Evolutionary conservation across 495 filamentous ascomycete species (phyloP).

Genomic region (Thermothielavioides terrestris): DNA sequence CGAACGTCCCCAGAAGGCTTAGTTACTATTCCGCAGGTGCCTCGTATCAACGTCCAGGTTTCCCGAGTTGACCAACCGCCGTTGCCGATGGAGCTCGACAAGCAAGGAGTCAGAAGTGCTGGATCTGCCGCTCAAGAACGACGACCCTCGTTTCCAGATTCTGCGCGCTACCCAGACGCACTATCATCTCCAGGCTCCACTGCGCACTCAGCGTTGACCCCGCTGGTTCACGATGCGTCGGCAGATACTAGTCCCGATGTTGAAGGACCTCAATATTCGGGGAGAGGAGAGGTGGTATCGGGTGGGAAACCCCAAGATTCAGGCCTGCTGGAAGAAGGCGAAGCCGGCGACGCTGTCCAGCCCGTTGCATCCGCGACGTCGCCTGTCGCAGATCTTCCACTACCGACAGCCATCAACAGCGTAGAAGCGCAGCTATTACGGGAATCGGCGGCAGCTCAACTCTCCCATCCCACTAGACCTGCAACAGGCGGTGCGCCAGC

Average conservation of each 20-base stretch:
- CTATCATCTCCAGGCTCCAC: conserved; percentile 40
- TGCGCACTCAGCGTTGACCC: conserved; percentile 32
- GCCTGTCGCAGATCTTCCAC: conserved; percentile 2
- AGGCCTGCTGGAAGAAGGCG: conserved; percentile 3
- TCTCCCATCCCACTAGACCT: background rate
- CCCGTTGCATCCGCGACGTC: background rate
- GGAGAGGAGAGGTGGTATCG: conserved; percentile 26
- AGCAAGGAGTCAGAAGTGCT: conserved; percentile 7
- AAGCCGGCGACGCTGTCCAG: background rate
- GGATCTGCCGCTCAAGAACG: background rate
- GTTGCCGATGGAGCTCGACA: conserved; percentile 4
- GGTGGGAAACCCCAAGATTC: background rate
- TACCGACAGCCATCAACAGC: conserved; percentile 11
- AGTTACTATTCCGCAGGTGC: background rate
- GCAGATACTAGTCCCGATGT: conserved; percentile 48
- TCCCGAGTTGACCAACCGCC: background rate
- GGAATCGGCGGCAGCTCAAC: conserved; percentile 28
- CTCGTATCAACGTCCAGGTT: background rate
- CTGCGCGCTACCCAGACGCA: conserved; percentile 25
- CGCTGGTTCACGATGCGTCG: conserved; percentile 34
- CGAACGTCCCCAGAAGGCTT: background rate
- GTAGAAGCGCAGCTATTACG: conserved; percentile 36
- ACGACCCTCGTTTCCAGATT: conserved; percentile 10
- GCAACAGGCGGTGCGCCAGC: background rate
- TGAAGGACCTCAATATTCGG: conserved; percentile 36